A percentile compares a stretch with the other conserved stretches of the same genome.
Evolutionary conservation across 805 yeast genomes (phyloP).

Genomic region (Teunomyces aglyptinius): DNA sequence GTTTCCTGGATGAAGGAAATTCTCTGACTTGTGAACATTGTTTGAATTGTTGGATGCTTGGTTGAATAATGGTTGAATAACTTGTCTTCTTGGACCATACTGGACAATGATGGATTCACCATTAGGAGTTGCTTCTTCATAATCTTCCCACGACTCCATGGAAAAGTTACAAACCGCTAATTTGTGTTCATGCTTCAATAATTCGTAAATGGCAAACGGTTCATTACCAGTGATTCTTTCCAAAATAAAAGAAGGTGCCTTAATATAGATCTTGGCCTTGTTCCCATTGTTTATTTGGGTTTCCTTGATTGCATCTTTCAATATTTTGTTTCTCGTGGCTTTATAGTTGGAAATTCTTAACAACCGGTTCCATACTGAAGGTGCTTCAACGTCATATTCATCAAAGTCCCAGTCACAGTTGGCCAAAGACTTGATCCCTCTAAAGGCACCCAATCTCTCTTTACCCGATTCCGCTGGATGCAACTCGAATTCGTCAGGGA

Average conservation of each 20-base stretch:
- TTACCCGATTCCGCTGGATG: constrained; percentile 72
- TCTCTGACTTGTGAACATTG: constrained; percentile 82
- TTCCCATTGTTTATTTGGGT: constrained; percentile 55
- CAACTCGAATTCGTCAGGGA: constrained; percentile 93
- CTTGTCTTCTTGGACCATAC: constrained; percentile 88
- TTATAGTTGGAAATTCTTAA: constrained; percentile 73
- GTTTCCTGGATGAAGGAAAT: constrained; percentile 75
- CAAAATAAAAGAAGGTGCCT: constrained; percentile 50
- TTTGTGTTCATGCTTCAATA: constrained; percentile 84
- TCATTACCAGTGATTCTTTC: constrained; percentile 42
- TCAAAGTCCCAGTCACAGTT: constrained; percentile 85
- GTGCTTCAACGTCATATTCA: constrained; percentile 74
- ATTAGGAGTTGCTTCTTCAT: constrained; percentile 81
- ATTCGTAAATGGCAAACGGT: constrained; percentile 68
- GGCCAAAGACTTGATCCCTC: constrained; percentile 83
- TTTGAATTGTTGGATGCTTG: constrained; percentile 74
- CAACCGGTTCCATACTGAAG: constrained; percentile 74
- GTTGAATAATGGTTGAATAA: constrained; percentile 79
- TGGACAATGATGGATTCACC: constrained; percentile 80
- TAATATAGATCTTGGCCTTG: constrained; percentile 56
- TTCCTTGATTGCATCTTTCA: constrained; percentile 54
- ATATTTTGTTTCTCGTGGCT: constrained; percentile 66
- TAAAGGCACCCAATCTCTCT: constrained; percentile 71
- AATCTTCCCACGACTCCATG: constrained; percentile 86
- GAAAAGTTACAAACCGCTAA: constrained; percentile 79